A percentile compares a stretch with the other conserved stretches of the same genome.
Conservation (phyloP, 371 early-diverging fungal species). For the Phascolomyces articulosus region DNA sequence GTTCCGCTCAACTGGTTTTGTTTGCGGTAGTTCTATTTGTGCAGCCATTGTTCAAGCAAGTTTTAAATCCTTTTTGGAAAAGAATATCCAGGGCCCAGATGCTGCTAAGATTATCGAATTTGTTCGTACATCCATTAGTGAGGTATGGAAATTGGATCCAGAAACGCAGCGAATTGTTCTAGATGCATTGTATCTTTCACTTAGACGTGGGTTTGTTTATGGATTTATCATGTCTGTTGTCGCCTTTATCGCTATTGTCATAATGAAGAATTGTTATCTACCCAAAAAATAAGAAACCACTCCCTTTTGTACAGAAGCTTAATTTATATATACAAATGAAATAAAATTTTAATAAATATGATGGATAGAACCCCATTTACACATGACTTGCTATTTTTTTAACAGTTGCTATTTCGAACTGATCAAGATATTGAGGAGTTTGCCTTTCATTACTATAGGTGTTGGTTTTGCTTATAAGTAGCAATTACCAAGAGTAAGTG, state of each 20-base stretch:
- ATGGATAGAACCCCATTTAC: too few relatives aligned
- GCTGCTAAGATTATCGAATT: slow-evolving; percentile 39
- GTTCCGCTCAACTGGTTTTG: slow-evolving; percentile 49
- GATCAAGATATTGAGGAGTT: too few relatives aligned
- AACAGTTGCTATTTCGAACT: too few relatives aligned
- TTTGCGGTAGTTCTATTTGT: slow-evolving; percentile 38
- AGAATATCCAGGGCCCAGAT: slow-evolving; percentile 37
- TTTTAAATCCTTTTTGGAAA: slow-evolving; percentile 29
- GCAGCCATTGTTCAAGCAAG: slow-evolving; percentile 49
- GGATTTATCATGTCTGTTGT: slow-evolving; percentile 24
- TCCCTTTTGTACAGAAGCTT: too few relatives aligned
- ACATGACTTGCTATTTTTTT: too few relatives aligned
- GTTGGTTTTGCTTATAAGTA: too few relatives aligned
- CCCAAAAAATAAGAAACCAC: not conserved
- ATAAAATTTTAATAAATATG: too few relatives aligned
- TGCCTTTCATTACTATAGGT: too few relatives aligned
- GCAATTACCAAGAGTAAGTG: too few relatives aligned
- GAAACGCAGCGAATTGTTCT: slow-evolving; percentile 30
- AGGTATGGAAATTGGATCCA: slow-evolving; percentile 28
- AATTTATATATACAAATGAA: too few relatives aligned
- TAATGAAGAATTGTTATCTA: slow-evolving; percentile 21
- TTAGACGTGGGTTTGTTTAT: slow-evolving; percentile 25
- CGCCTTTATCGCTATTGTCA: slow-evolving; percentile 19
- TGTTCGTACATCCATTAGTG: slow-evolving; percentile 39
- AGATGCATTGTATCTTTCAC: slow-evolving; percentile 10